phyloP scores from a whole-genome alignment of 2,329 filamentous ascomycete species.

The Ilyonectria sp. region DNA sequence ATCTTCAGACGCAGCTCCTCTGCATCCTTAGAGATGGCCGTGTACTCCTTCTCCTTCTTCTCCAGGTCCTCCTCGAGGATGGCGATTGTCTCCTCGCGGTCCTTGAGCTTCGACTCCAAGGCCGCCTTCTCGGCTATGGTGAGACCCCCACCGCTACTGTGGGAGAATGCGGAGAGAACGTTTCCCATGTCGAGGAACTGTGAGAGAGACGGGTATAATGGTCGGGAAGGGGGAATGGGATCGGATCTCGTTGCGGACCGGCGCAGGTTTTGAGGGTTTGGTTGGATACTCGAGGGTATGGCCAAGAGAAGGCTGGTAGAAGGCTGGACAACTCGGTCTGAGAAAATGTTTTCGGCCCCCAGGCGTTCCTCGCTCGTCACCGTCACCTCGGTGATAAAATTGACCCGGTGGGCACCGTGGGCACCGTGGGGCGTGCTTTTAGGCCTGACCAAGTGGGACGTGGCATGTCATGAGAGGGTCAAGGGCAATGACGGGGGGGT shows the following conservation, averaged over 20 bases:
- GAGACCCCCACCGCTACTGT: conserved; percentile 52
- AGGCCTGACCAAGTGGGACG: conserved; percentile 37
- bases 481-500: background rate
- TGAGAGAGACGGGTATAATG: background rate
- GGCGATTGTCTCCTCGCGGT: conserved; percentile 55
- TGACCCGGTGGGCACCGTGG: conserved; percentile 42
- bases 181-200: conserved; percentile 55
- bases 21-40: conserved; percentile 52
- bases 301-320: background rate
- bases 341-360: conserved; percentile 42
- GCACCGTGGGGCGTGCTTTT: conserved; percentile 40
- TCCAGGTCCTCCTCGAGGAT: conserved; percentile 52
- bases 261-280: background rate
- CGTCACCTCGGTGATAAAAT: conserved; percentile 49
- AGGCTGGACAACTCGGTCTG: conserved; percentile 3
- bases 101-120: conserved; percentile 57
- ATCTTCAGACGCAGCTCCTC: conserved; percentile 58
- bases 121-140: conserved; percentile 47
- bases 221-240: background rate
- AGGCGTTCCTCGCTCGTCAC: conserved; percentile 26
- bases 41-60: conserved; percentile 58
- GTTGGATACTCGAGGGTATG: background rate
- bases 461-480: conserved; percentile 18
- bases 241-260: background rate
- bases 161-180: conserved; percentile 57